Conservation (phyloP, 371 early-diverging fungal genomes). For the Lichtheimia ornata region DNA sequence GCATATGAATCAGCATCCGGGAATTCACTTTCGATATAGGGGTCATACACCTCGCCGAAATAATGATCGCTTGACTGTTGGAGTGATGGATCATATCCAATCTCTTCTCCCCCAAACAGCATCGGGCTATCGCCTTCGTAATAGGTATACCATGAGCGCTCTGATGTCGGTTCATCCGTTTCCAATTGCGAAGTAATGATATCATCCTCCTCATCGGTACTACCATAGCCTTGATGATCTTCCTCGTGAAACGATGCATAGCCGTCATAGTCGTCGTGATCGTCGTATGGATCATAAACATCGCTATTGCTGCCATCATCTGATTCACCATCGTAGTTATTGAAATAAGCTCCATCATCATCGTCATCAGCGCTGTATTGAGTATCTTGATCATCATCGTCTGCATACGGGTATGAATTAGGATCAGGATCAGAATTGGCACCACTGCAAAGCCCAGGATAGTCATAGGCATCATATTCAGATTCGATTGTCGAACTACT, state of each 20-base stretch:
- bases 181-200: not conserved
- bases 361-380: not conserved
- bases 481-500: too few species aligned
- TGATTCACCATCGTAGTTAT: not conserved
- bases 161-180: not conserved
- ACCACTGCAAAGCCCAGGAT: too few species aligned
- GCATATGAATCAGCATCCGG: too few species aligned
- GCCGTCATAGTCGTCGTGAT: not conserved
- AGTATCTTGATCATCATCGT: not conserved
- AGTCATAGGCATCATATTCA: too few species aligned
- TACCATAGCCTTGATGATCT: not conserved
- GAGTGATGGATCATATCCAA: too few species aligned
- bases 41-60: too few species aligned
- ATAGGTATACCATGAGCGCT: not conserved
- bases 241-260: not conserved
- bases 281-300: not conserved
- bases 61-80: not conserved
- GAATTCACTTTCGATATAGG: too few species aligned
- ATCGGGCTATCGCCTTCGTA: not conserved
- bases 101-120: too few species aligned
- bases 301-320: not conserved
- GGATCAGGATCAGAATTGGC: too few species aligned
- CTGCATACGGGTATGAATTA: not conserved
- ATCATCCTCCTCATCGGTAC: conserved; percentile 2
- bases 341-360: not conserved